Base-by-base conservation (phyloP, 2,329 filamentous ascomycete species). In the Fusarium albosuccineum region DNA sequence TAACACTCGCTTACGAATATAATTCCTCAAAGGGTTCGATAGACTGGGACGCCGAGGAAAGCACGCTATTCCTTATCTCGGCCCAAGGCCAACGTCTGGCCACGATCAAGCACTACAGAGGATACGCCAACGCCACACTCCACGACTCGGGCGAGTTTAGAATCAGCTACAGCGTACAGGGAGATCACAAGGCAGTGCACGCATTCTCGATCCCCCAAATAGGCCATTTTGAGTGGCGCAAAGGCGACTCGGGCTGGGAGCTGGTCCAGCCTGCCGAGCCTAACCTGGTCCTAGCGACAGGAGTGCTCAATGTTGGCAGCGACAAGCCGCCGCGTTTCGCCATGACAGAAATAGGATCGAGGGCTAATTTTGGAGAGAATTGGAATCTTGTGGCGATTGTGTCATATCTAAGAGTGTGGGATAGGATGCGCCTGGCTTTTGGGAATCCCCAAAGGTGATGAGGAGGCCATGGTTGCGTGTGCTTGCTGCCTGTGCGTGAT, bases 351-450 rank as follows among this genome's bases (percentile, higher is more conserved):
- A 34, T 22, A 34, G 45, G 45, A 5, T 22, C 45, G 6, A 34
- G 29, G 16, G 45, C 45, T 0, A 14, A 34, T 3, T 48, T 48
- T 34, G 45, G 45, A 14, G 45, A 48, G 2, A 3, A 34, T 6
- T 48, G 45, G 45, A 5, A 48, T 3, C 45, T 48, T 9, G 29
- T 48, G 29, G 29, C 45, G 13, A 48, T 48, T 22, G 45, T 48
- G 45, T 48, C 45, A 2, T 48, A 34, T 26, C 3, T 48, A 2
- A 34, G 45, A 34, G 29, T 48, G 1, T 48, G 45, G 45, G 45
- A 48, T 34, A 34, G 45, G 8, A 34, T 48, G 45, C 7, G 45
- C 16, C n/a, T 48, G 7, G 45, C 45, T 34, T 48, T 48, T 48
- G 45, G 45, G 4, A 48, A 48, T 9, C 45, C 45, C 11, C 29